Conservation (phyloP, 78 protist genomes). For the Acrasis kona region DNA sequence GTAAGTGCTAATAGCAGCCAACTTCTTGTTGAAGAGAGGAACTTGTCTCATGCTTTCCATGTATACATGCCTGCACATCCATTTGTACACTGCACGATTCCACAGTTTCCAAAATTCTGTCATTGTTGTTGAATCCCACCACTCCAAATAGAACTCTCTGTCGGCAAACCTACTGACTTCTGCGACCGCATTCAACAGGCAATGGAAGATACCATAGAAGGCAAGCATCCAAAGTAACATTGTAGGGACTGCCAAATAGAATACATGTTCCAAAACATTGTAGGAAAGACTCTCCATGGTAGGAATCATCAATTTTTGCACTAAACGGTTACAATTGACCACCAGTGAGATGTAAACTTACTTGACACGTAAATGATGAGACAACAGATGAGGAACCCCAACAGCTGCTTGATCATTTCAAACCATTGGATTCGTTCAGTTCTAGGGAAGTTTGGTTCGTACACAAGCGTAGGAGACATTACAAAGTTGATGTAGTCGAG, state of each 20-base stretch:
- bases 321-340: not conserved
- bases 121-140: slow-evolving; percentile 67
- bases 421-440: too few species aligned
- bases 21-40: not conserved
- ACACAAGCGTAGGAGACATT: slow-evolving; percentile 12
- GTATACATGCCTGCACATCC: slow-evolving; percentile 50
- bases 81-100: slow-evolving; percentile 54
- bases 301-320: not conserved
- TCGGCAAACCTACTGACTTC: slow-evolving; percentile 57
- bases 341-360: not conserved
- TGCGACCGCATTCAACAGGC: slow-evolving; percentile 53
- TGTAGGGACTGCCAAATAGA: slow-evolving; percentile 13
- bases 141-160: slow-evolving; percentile 63
- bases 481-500: slow-evolving; percentile 10
- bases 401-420: too few species aligned
- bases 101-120: slow-evolving; percentile 52
- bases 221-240: slow-evolving; percentile 58
- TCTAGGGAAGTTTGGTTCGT: slow-evolving; percentile 22
- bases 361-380: not conserved
- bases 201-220: slow-evolving; percentile 71
- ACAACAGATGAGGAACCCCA: too few species aligned
- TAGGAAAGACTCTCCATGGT: not conserved
- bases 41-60: not conserved
- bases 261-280: not conserved
- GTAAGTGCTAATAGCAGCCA: not conserved